Conservation (phyloP, 441 rosid species). For the Breynia disticha region DNA sequence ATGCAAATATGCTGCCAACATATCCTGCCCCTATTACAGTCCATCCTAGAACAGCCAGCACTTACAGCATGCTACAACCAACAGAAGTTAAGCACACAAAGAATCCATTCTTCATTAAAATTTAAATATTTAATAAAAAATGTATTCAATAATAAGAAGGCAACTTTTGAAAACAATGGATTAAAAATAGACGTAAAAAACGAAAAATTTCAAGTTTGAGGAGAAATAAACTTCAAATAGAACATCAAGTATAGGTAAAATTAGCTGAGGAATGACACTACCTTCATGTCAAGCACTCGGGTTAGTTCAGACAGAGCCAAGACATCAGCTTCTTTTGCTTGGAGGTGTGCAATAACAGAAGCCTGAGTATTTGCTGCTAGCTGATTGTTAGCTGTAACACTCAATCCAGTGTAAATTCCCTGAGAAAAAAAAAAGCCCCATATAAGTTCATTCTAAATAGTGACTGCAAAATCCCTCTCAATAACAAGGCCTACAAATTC, state of each 20-base stretch:
- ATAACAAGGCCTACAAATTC: too few species aligned
- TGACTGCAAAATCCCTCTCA: too few species aligned
- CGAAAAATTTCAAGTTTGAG: not conserved
- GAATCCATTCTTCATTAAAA: too few species aligned
- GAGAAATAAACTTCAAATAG: not conserved
- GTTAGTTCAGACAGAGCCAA: constrained; percentile 55
- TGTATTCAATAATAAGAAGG: too few species aligned
- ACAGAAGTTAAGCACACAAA: too few species aligned
- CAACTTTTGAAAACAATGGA: not conserved
- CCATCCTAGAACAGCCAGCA: too few species aligned
- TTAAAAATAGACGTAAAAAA: not conserved
- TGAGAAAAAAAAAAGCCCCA: constrained; percentile 14
- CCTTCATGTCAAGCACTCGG: constrained; percentile 74
- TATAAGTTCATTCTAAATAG: too few species aligned
- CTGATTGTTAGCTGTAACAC: constrained; percentile 25
- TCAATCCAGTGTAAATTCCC: constrained; percentile 38
- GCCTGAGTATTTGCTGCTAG: constrained; percentile 39
- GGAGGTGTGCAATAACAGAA: constrained; percentile 29
- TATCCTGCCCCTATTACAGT: not conserved
- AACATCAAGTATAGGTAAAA: not conserved
- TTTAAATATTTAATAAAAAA: too few species aligned
- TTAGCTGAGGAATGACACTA: constrained; percentile 16
- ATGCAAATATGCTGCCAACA: constrained; percentile 4
- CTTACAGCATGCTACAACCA: too few species aligned
- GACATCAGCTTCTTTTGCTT: constrained; percentile 73